These are phyloP conservation scores for Pelargonium citronellum DNA, from an alignment of 441 rosid species.

Conservation along the genomic window DNA sequence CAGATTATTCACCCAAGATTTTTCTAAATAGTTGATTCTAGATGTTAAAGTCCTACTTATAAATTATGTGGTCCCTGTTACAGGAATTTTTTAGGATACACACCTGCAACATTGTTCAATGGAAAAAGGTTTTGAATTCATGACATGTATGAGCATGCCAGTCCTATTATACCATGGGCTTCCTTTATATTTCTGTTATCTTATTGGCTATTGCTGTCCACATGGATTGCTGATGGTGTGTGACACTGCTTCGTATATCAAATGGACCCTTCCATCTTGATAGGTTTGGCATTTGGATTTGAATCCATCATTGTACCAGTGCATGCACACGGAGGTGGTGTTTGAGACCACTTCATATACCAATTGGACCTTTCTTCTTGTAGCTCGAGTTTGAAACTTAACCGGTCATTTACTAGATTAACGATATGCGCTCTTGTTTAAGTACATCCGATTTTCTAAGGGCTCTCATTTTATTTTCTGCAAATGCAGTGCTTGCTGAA, in stretches of 20 bases:
- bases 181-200: background rate
- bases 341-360: background rate
- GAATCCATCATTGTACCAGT: too few relatives aligned
- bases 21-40: background rate
- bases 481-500: conserved; percentile 70
- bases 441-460: background rate
- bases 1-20: background rate
- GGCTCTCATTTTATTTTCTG: conserved; percentile 7
- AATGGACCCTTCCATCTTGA: background rate
- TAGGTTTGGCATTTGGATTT: background rate
- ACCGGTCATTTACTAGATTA: background rate
- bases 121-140: background rate
- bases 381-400: background rate
- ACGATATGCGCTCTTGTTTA: background rate
- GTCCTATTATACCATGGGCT: background rate
- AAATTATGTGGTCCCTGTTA: background rate
- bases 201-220: background rate
- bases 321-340: background rate
- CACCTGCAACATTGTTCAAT: background rate
- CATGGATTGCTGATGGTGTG: background rate
- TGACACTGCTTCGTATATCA: background rate
- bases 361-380: background rate
- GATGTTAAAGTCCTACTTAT: background rate
- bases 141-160: background rate
- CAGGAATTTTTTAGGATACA: background rate